phyloP scores from a whole-genome alignment of 768 basidiomycete species.

The Mycena crocata region DNA sequence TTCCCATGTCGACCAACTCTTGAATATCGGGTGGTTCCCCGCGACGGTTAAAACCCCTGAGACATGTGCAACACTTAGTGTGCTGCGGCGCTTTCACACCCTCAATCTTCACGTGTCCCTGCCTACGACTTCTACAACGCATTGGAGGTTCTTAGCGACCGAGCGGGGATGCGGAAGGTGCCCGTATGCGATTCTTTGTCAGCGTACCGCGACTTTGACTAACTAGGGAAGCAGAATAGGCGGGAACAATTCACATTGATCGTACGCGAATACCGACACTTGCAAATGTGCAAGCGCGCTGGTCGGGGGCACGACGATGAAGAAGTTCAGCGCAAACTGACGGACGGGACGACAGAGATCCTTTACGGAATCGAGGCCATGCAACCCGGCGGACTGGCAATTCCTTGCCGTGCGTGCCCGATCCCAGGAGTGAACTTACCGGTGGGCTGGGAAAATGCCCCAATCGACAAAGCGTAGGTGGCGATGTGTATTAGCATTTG shows the following conservation, averaged over 20 bases:
- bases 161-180: neutral
- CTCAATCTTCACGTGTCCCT: conserved; percentile 30
- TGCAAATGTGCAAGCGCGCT: conserved; percentile 24
- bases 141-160: conserved; percentile 17
- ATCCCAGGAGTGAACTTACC: conserved; percentile 27
- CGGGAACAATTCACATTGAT: conserved; percentile 9
- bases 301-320: conserved; percentile 27
- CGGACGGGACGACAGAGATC: no score
- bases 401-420: conserved; percentile 29
- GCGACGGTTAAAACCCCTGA: conserved; percentile 36
- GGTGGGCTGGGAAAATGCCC: neutral
- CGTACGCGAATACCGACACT: conserved; percentile 24
- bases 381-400: conserved; percentile 4
- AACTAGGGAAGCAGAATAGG: conserved; percentile 26
- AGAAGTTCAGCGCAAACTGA: no score
- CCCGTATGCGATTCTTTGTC: neutral
- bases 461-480: conserved; percentile 11
- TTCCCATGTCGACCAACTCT: conserved; percentile 22
- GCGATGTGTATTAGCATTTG: neutral
- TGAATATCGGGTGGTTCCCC: conserved; percentile 37
- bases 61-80: no score
- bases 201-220: neutral
- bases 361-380: conserved; percentile 14
- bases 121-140: conserved; percentile 14
- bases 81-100: conserved; percentile 36